Evolutionary conservation across 2,329 filamentous ascomycete genomes (phyloP).

Genomic region (Arthrobotrys entomopaga): DNA sequence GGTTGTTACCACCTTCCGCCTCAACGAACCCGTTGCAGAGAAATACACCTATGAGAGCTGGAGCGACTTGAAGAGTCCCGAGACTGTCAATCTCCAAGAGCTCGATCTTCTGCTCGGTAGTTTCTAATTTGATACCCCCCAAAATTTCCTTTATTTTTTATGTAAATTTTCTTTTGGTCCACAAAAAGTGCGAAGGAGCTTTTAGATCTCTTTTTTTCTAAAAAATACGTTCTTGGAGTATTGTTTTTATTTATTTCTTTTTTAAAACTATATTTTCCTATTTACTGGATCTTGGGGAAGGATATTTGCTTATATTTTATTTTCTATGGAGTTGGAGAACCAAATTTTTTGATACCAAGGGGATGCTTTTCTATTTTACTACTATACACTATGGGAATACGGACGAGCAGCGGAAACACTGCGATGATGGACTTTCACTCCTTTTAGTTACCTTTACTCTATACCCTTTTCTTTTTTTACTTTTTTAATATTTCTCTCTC

Average conservation of each 20-base stretch:
- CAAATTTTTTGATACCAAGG: slow-evolving; percentile 52
- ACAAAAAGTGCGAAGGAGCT: slow-evolving; percentile 34
- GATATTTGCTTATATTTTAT: slow-evolving; percentile 28
- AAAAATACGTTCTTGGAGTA: slow-evolving; percentile 46
- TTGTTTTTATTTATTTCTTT: too few species aligned
- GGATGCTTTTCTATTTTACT: slow-evolving; percentile 38
- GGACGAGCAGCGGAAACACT: slow-evolving; percentile 1
- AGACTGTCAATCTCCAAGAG: slow-evolving; percentile 91
- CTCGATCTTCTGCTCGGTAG: slow-evolving; percentile 82
- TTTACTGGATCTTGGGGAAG: slow-evolving; percentile 25
- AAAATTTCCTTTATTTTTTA: too few species aligned
- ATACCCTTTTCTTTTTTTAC: slow-evolving; percentile 38
- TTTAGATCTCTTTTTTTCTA: slow-evolving; percentile 48
- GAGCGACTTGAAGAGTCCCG: slow-evolving; percentile 74
- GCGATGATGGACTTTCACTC: slow-evolving; percentile 8
- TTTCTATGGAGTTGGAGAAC: slow-evolving; percentile 51
- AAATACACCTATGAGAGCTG: slow-evolving; percentile 65
- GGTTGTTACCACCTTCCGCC: slow-evolving; percentile 58
- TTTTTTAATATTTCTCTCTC: slow-evolving; percentile 33
- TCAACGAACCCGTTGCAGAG: slow-evolving; percentile 60
- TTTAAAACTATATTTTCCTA: slow-evolving; percentile 26
- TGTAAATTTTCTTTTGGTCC: slow-evolving; percentile 22
- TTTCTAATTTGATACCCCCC: slow-evolving; percentile 32
- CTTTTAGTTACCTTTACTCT: slow-evolving; percentile 33
- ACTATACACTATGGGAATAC: slow-evolving; percentile 23